Percentiles rank a stretch among this genome's conserved stretches.
phyloP scores from a whole-genome alignment of 164 flowering plant species.

The Magnolia officinalis region DNA sequence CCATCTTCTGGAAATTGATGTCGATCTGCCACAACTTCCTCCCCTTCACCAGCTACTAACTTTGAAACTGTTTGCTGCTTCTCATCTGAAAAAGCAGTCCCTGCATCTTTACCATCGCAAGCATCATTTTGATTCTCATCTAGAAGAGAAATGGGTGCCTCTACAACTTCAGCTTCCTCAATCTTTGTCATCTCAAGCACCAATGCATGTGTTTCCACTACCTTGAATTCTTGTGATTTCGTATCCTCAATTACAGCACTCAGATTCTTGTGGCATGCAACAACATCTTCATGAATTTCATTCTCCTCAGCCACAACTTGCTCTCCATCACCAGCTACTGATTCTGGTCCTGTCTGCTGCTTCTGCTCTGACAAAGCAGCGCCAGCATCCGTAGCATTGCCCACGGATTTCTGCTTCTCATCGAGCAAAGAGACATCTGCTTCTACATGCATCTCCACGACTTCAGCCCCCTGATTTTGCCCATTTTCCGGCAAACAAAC shows the following conservation, averaged over 20 bases:
- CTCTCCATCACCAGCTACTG: neutral
- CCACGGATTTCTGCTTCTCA: constrained; percentile 1
- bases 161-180: neutral
- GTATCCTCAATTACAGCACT: neutral
- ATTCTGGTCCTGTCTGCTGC: neutral
- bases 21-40: neutral
- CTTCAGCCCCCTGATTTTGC: neutral
- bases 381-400: neutral
- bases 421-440: neutral
- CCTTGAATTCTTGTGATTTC: neutral
- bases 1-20: neutral
- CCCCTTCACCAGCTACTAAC: neutral
- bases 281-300: neutral
- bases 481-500: constrained; percentile 5
- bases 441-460: neutral
- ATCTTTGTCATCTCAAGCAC: neutral
- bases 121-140: neutral
- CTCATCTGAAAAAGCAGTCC: neutral
- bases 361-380: neutral
- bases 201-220: neutral
- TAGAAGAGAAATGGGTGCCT: neutral
- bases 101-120: neutral
- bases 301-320: neutral
- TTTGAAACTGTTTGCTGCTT: neutral
- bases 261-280: neutral